phyloP scores from a whole-genome alignment of 441 rosid species.

The Bruguiera hainesii region DNA sequence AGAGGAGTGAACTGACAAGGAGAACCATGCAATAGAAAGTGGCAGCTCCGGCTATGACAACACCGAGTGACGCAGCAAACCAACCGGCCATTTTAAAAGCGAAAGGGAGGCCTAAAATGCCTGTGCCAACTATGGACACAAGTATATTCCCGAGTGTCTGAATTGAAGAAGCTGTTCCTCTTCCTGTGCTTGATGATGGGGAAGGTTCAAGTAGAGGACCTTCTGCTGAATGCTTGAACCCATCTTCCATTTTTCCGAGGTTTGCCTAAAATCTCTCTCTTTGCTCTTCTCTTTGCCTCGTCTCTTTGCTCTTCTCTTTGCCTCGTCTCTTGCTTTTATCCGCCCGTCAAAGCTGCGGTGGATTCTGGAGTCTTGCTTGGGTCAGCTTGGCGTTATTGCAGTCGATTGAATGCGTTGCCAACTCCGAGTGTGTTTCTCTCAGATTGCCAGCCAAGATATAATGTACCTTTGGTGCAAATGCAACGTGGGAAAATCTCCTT shows the following conservation, averaged over 20 bases:
- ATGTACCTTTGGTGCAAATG: too few relatives aligned
- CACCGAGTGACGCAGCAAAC: constrained; percentile 70
- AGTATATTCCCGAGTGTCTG: constrained; percentile 82
- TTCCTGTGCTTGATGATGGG: constrained; percentile 13
- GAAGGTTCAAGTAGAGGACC: constrained; percentile 33
- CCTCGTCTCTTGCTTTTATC: not conserved
- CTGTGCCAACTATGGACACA: constrained; percentile 87
- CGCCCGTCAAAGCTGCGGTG: not conserved
- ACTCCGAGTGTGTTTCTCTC: too few relatives aligned
- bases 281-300: not conserved
- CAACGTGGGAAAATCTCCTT: too few relatives aligned
- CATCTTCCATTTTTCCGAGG: constrained; percentile 11
- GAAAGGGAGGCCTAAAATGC: constrained; percentile 79
- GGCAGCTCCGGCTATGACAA: constrained; percentile 48
- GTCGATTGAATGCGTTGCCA: too few relatives aligned
- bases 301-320: not conserved
- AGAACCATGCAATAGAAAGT: constrained; percentile 90
- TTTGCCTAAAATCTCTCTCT: not conserved
- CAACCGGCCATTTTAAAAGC: constrained; percentile 85
- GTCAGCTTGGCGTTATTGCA: too few relatives aligned
- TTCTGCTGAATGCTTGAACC: constrained; percentile 5
- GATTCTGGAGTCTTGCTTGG: not conserved
- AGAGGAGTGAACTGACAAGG: constrained; percentile 50
- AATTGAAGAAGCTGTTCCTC: constrained; percentile 53
- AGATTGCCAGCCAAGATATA: too few relatives aligned